Percentiles rank a stretch among this genome's conserved stretches.
Conservation (phyloP, 768 basidiomycete genomes). For the Tricholoma sp. region DNA sequence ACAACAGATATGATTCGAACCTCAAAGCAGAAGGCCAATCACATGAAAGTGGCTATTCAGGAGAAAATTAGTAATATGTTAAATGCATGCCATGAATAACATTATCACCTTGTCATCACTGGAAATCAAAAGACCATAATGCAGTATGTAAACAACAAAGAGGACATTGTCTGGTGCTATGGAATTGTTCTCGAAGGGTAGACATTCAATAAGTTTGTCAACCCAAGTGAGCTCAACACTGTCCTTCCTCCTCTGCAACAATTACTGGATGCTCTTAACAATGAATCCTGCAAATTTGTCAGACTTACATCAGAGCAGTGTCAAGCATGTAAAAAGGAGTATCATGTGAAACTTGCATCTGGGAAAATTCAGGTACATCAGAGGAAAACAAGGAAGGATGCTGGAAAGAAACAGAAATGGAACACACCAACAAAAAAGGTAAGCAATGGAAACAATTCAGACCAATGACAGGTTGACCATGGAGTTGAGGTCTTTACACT, state of each 20-base stretch:
- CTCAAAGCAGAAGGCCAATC: no score
- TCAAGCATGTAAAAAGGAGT: background rate
- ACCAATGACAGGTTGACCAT: background rate
- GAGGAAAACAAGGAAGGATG: no score
- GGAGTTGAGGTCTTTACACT: no score
- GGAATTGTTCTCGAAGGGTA: background rate
- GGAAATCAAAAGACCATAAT: background rate
- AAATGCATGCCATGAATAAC: background rate
- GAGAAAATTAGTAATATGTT: no score
- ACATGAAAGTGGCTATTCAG: background rate
- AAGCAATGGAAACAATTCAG: background rate
- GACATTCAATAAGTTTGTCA: no score
- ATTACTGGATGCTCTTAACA: conserved; percentile 1
- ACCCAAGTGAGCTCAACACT: conserved; percentile 4
- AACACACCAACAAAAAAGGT: background rate
- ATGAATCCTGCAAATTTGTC: no score
- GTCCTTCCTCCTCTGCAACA: background rate
- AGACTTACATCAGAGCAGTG: background rate
- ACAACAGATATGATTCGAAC: background rate
- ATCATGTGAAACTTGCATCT: background rate
- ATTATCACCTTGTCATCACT: background rate
- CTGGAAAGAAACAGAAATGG: background rate
- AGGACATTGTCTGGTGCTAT: background rate
- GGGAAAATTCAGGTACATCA: background rate
- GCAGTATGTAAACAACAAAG: background rate